phyloP scores from a whole-genome alignment of 2,329 filamentous ascomycete species.

The Mycogone perniciosa region DNA sequence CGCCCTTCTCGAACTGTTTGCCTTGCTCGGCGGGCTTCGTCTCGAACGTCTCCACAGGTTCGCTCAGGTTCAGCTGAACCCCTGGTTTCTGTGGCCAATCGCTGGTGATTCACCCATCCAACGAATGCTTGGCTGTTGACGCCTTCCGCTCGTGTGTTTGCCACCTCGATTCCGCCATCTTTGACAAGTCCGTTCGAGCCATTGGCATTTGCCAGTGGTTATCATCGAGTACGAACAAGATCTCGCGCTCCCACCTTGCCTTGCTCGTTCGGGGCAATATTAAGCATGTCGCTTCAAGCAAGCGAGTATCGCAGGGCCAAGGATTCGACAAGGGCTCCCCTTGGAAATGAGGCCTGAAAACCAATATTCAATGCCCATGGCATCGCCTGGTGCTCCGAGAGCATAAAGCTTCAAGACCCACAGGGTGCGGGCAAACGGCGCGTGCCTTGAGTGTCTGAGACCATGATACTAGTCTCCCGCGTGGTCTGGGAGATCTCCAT shows the following conservation, averaged over 20 bases:
- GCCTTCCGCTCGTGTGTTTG: no score
- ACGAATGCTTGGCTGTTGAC: not conserved
- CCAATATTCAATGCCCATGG: not conserved
- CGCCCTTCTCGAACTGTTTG: not conserved
- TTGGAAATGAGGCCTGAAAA: no score
- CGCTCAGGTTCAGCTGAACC: constrained; percentile 8
- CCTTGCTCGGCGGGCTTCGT: not conserved
- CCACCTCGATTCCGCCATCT: no score
- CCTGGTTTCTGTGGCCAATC: constrained; percentile 6
- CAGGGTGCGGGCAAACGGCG: not conserved
- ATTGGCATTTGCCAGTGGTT: no score
- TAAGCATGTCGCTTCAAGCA: no score
- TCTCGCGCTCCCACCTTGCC: no score
- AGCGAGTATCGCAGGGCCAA: no score
- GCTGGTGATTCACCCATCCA: constrained; percentile 7
- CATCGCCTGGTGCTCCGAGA: not conserved
- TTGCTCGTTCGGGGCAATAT: no score
- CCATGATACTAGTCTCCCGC: not conserved
- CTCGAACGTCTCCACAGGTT: constrained; percentile 6
- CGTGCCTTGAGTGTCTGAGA: constrained; percentile 1
- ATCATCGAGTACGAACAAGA: no score
- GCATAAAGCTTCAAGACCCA: not conserved
- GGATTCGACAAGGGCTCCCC: no score
- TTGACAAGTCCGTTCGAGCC: no score
- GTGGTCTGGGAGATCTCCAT: not conserved